Evolutionary conservation across 352 stramenopile genomes (phyloP), one percentile per base, ranked within the genome.

Genomic region (Pythium rishiriense): DNA sequence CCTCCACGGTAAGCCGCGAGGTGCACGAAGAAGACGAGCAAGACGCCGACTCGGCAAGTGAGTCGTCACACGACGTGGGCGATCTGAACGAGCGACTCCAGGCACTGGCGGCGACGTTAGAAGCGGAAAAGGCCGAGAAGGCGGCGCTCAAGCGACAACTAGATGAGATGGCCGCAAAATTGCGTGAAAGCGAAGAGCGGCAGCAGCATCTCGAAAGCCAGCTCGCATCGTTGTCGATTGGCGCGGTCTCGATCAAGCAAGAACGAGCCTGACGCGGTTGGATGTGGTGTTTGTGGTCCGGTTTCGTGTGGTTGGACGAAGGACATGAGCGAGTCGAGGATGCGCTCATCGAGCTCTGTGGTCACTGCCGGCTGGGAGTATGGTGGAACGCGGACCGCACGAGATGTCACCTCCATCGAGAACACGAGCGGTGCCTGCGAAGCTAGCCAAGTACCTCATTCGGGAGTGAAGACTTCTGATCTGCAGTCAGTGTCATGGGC

Each of bases 171-270:
- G 42, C 53, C 25, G 24, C 26, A 26, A 37, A 21, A 12, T n/a
- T 60, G 53, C 53, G 53, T 19, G 53, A 46, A 12, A 60, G 53
- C 9, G 50, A 57, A 46, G 53, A 50, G 14, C 17, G 37, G 25
- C 53, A 51, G 39, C 22, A 46, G 19, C 53, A 26, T 9, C 53
- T 60, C 6, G 53, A 35, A 14, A 51, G 35, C 6, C 7, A 60
- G 33, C 17, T 60, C 17, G 53, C 53, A 3, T 46, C 28, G 26
- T 41, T 60, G 22, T 42, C 53, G 19, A 41, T 41, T 6, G 39
- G 19, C n/a, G 21, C 41, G 12, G 25, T 39, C 19, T 22, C 48
- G n/a, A n/a, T 60, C 25, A 42, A 49, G 26, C 10, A 29, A 39
- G 35, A 59, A 22, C 17, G n/a, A 3, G 21, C 29, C 22, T 41